phyloP scores from a whole-genome alignment of 1,284 basidiomycete genomes.

The Ceratobasidium sp. region DNA sequence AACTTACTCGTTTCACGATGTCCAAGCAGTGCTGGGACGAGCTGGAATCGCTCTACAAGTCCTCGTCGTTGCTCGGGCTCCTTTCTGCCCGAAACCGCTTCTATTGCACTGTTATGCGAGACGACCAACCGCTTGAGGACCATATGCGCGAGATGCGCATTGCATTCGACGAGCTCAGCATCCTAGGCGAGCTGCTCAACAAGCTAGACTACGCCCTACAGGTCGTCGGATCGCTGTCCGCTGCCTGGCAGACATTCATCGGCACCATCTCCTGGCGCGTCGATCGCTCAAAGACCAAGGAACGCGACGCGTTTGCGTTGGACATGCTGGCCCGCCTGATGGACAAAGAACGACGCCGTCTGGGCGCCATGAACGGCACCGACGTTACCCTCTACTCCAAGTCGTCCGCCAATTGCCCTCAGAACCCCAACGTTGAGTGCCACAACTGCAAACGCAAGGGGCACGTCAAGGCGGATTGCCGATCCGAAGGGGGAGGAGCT shows the following conservation, averaged over 20 bases:
- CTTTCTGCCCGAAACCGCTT: conserved; percentile 8
- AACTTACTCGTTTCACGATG: not conserved
- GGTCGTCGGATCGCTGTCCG: conserved; percentile 14
- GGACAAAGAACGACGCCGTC: conserved; percentile 17
- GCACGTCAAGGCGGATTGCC: conserved; percentile 1
- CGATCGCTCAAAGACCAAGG: not conserved
- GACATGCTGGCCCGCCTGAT: conserved; percentile 21
- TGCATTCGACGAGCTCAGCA: conserved; percentile 15
- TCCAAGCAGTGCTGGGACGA: conserved; percentile 24
- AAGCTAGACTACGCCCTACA: conserved; percentile 23
- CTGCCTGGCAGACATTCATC: conserved; percentile 16
- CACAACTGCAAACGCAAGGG: conserved; percentile 22
- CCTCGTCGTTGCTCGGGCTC: conserved; percentile 14
- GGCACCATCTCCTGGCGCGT: conserved; percentile 28
- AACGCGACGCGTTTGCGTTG: not conserved
- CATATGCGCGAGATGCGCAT: conserved; percentile 24
- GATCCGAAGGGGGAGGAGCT: conserved; percentile 15
- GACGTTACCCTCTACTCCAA: conserved; percentile 1
- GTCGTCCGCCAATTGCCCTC: not conserved
- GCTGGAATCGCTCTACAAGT: conserved; percentile 20
- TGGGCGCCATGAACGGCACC: conserved; percentile 12
- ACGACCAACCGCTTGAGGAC: conserved; percentile 21
- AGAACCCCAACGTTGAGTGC: not conserved
- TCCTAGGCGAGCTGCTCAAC: conserved; percentile 10
- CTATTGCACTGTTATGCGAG: conserved; percentile 15